Evolutionary conservation across 805 yeast species (phyloP).

Genomic region (Suhomyces kilbournensis): DNA sequence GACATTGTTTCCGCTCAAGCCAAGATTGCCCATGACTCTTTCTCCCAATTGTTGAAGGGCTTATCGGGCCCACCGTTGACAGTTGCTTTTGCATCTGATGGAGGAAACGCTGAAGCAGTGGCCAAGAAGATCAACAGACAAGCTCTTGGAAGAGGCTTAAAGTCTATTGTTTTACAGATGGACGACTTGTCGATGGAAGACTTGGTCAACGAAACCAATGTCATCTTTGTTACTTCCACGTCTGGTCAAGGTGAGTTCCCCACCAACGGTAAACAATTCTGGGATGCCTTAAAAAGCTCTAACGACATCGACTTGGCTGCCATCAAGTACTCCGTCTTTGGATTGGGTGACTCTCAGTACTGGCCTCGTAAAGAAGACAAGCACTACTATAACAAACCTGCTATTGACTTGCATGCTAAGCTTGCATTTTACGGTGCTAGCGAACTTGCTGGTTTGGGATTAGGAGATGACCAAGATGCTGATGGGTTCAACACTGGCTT

Average conservation of each 20-base stretch:
- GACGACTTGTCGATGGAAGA: constrained; percentile 75
- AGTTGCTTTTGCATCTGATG: constrained; percentile 85
- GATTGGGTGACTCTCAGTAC: constrained; percentile 79
- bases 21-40: constrained; percentile 72
- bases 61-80: constrained; percentile 90
- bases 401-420: constrained; percentile 65
- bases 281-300: constrained; percentile 67
- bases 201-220: constrained; percentile 63
- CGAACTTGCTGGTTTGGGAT: constrained; percentile 69
- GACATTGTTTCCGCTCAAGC: constrained; percentile 59
- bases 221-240: constrained; percentile 68
- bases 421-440: constrained; percentile 70
- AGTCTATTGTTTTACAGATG: constrained; percentile 62
- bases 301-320: constrained; percentile 61
- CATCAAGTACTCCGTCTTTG: constrained; percentile 62
- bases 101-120: constrained; percentile 82
- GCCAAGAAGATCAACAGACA: constrained; percentile 77
- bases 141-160: constrained; percentile 76
- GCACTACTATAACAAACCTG: constrained; percentile 91
- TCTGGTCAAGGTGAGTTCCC: constrained; percentile 90
- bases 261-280: constrained; percentile 71
- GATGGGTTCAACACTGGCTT: constrained; percentile 95
- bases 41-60: constrained; percentile 73
- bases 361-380: constrained; percentile 98
- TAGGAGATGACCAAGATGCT: constrained; percentile 97